phyloP scores from a whole-genome alignment of 345 rosid species.

The Rhizophora mangle region DNA sequence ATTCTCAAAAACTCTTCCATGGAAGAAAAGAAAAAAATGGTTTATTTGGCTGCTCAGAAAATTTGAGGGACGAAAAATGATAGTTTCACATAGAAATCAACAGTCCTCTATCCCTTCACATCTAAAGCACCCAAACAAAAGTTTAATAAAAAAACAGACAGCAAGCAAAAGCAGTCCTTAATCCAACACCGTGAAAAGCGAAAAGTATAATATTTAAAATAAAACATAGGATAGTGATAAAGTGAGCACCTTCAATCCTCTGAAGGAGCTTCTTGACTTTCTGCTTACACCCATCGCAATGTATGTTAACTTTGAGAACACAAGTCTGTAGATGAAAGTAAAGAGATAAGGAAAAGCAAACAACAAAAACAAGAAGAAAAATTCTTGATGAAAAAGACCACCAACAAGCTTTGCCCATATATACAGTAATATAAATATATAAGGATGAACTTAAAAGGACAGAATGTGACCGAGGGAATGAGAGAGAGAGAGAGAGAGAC shows the following conservation, averaged over 20 bases:
- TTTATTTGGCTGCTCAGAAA: too few relatives aligned
- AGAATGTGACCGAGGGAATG: constrained; percentile 8
- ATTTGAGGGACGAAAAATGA: too few relatives aligned
- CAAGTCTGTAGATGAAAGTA: constrained; percentile 43
- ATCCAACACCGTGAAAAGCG: too few relatives aligned
- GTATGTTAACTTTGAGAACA: constrained; percentile 73
- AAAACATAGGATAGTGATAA: neutral
- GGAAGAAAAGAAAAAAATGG: too few relatives aligned
- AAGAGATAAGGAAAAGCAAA: neutral
- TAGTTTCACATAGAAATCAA: too few relatives aligned
- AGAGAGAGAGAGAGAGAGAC: constrained; percentile 30
- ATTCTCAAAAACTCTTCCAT: too few relatives aligned
- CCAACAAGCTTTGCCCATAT: constrained; percentile 6
- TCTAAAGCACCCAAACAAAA: constrained; percentile 20
- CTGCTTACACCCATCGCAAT: constrained; percentile 82
- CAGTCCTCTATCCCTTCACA: neutral
- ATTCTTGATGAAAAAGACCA: constrained; percentile 4
- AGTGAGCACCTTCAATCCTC: constrained; percentile 68
- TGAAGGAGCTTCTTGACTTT: constrained; percentile 82
- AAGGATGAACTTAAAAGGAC: neutral
- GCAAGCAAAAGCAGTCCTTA: too few relatives aligned
- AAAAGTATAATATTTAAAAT: neutral
- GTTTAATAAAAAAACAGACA: neutral
- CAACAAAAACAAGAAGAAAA: constrained; percentile 14
- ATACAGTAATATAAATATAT: neutral